phyloP scores from a whole-genome alignment of 1,284 basidiomycete genomes.

The Sporisorium iseilematis-ciliati region DNA sequence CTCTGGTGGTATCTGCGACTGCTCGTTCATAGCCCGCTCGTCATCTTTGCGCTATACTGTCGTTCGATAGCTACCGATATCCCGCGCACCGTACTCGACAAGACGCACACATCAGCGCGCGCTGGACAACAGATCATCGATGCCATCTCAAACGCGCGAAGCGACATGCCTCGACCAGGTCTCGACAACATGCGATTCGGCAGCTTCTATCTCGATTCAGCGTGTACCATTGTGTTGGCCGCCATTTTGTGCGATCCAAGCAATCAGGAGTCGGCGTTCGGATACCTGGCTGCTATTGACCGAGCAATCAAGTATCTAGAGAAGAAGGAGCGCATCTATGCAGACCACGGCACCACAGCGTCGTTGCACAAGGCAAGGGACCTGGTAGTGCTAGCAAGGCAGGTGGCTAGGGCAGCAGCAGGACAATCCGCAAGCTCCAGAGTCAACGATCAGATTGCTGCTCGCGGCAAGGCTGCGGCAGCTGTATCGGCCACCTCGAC shows the following conservation, averaged over 20 bases:
- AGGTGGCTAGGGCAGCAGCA: constrained; percentile 44
- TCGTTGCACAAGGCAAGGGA: constrained; percentile 49
- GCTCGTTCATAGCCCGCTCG: constrained; percentile 42
- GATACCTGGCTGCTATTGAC: constrained; percentile 43
- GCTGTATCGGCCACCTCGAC: constrained; percentile 3
- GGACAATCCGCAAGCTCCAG: constrained; percentile 29
- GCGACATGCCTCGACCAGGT: constrained; percentile 41
- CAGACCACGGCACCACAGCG: constrained; percentile 47
- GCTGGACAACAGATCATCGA: constrained; percentile 46
- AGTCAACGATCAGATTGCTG: constrained; percentile 25
- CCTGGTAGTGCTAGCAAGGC: constrained; percentile 40
- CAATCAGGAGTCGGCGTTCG: constrained; percentile 46
- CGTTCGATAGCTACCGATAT: constrained; percentile 42
- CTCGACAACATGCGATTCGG: constrained; percentile 50
- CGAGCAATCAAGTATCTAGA: constrained; percentile 50
- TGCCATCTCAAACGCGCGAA: constrained; percentile 37
- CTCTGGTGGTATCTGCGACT: constrained; percentile 53
- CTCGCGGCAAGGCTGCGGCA: constrained; percentile 9
- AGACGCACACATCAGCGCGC: constrained; percentile 36
- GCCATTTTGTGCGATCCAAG: constrained; percentile 49
- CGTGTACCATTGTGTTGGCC: constrained; percentile 44
- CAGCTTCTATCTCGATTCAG: constrained; percentile 51
- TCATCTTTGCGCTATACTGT: constrained; percentile 52
- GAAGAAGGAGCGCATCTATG: constrained; percentile 46
- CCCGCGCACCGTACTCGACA: constrained; percentile 39